These are phyloP conservation scores for Saturnispora dispora DNA, from an alignment of 805 yeast genomes.

Conservation along the genomic window DNA sequence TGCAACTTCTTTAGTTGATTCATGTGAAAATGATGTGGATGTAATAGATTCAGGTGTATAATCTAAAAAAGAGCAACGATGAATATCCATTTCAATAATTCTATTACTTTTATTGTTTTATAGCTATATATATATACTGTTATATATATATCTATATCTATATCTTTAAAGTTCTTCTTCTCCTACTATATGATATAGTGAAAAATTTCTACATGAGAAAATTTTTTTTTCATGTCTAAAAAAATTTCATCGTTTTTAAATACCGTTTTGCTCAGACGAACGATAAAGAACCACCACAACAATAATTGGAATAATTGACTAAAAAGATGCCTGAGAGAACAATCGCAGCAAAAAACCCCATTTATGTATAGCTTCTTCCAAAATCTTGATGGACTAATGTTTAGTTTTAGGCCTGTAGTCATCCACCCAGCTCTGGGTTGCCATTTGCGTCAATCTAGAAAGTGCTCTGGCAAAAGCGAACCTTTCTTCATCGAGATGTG, in stretches of 20 bases:
- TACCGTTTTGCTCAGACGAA: neutral
- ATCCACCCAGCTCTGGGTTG: slow-evolving; percentile 86
- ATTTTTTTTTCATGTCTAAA: neutral
- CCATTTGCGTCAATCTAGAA: slow-evolving; percentile 86
- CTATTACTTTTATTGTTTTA: neutral
- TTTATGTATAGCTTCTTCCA: neutral
- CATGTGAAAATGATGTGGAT: slow-evolving; percentile 66
- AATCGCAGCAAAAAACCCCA: no score
- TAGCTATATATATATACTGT: neutral
- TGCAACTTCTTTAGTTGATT: slow-evolving; percentile 37
- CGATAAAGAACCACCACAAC: neutral
- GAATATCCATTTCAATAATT: slow-evolving; percentile 52
- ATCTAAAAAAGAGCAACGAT: slow-evolving; percentile 88
- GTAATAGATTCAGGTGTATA: slow-evolving; percentile 80
- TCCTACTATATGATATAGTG: neutral
- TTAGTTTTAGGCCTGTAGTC: slow-evolving; percentile 12
- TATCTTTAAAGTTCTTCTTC: neutral
- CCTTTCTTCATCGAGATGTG: slow-evolving; percentile 78
- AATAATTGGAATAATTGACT: no score
- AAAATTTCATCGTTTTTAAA: neutral
- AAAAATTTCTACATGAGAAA: neutral
- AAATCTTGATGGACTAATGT: neutral
- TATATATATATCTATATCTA: no score
- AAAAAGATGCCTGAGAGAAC: no score
- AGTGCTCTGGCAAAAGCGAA: slow-evolving; percentile 96